Percentiles rank a stretch among this genome's conserved stretches.
phyloP scores from a whole-genome alignment of 2,329 filamentous ascomycete species.

The Sclerotinia trifoliorum region DNA sequence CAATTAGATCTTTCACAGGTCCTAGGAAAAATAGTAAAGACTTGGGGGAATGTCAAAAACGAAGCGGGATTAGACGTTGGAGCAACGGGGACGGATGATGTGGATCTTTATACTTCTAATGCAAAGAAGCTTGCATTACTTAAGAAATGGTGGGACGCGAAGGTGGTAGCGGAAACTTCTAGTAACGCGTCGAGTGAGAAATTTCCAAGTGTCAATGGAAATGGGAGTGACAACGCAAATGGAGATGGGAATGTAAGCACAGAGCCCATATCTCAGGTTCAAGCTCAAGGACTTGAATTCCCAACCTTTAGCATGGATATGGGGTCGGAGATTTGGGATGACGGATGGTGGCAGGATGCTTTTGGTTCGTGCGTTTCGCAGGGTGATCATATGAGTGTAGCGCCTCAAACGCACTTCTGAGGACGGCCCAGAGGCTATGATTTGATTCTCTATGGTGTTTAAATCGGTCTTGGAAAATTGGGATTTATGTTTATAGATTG shows the following conservation, averaged over 20 bases:
- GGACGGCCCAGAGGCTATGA: rapidly evolving
- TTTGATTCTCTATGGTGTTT: neutral
- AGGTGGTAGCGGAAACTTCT: constrained; percentile 8
- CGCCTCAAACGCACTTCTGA: neutral
- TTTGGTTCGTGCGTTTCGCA: neutral
- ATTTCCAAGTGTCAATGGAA: neutral
- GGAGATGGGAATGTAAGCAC: neutral
- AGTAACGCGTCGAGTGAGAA: neutral
- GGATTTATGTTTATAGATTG: too few species aligned
- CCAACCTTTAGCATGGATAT: neutral
- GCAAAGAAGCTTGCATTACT: constrained; percentile 7
- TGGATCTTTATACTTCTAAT: neutral
- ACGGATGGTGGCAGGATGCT: constrained; percentile 19
- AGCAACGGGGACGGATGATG: neutral
- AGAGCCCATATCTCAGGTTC: neutral
- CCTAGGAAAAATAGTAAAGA: neutral
- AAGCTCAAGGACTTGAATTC: neutral
- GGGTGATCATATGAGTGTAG: neutral
- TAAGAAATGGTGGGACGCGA: constrained; percentile 17
- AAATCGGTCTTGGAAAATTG: neutral
- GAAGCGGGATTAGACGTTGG: neutral
- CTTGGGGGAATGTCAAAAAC: neutral
- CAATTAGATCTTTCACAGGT: constrained; percentile 13
- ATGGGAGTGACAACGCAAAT: neutral
- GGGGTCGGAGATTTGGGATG: constrained; percentile 3